A percentile compares a stretch with the other conserved stretches of the same genome.
Conservation (phyloP, 208 protist species). For the Trypanosoma caninum region DNA sequence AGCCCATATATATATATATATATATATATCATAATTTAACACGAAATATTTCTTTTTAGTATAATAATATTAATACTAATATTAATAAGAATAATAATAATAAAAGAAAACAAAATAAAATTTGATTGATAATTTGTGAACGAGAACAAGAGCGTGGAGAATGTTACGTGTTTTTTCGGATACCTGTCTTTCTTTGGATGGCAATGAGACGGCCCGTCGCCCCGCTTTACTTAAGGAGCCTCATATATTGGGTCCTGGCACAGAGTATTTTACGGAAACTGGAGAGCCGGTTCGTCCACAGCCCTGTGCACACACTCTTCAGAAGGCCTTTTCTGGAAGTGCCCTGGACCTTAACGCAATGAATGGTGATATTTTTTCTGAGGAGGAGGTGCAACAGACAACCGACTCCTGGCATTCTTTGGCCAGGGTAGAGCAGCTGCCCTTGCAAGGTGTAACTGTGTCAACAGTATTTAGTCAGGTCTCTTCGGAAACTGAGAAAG, state of each 20-base stretch:
- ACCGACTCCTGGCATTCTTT: constrained; percentile 2
- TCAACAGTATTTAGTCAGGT: constrained; percentile 83
- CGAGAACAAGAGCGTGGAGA: not conserved
- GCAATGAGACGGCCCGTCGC: constrained; percentile 80
- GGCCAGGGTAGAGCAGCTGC: constrained; percentile 17
- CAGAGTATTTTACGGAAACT: constrained; percentile 85
- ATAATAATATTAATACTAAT: too few relatives aligned
- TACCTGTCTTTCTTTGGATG: constrained; percentile 88
- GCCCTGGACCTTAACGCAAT: constrained; percentile 84
- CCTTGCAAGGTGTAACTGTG: constrained; percentile 32
- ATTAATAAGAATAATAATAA: not conserved
- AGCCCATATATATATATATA: constrained; percentile 4
- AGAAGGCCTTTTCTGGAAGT: constrained; percentile 89
- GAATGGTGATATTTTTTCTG: constrained; percentile 58
- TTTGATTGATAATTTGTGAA: not conserved
- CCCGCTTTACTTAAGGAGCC: constrained; percentile 67
- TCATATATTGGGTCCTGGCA: constrained; percentile 81
- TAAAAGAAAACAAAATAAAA: not conserved
- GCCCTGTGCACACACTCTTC: constrained; percentile 68
- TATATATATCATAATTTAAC: constrained; percentile 5
- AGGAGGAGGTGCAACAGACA: constrained; percentile 36
- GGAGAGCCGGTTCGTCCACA: constrained; percentile 82
- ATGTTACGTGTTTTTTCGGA: constrained; percentile 89
- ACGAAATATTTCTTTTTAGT: too few relatives aligned
- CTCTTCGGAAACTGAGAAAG: constrained; percentile 71